Percentiles rank a stretch among this genome's conserved stretches.
These are phyloP conservation scores for Saccharomyces pastorianus DNA, from an alignment of 1,139 yeast species.

Conservation along the genomic window DNA sequence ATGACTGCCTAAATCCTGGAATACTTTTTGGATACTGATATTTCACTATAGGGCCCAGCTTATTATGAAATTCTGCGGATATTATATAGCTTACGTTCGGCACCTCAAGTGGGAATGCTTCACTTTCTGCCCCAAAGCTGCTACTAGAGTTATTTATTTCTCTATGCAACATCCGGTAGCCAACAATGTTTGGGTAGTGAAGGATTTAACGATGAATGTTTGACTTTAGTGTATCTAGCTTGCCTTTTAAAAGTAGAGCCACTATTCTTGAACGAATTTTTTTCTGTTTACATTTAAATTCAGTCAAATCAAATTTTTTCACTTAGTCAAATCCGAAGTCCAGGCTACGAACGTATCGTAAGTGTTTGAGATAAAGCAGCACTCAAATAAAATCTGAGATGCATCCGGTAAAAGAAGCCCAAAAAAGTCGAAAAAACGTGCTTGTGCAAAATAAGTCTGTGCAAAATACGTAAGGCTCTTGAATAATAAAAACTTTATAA, in stretches of 20 bases:
- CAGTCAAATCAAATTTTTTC: not conserved
- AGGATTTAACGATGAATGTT: not conserved
- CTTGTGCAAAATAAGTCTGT: too few species aligned
- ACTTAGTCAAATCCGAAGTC: not conserved
- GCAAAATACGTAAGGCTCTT: not conserved
- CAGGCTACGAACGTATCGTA: too few species aligned
- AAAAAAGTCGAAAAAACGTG: too few species aligned
- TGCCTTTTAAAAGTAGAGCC: not conserved
- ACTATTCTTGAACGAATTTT: not conserved
- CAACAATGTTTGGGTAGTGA: not conserved
- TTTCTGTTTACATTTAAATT: not conserved
- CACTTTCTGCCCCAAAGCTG: not conserved
- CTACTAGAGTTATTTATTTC: not conserved
- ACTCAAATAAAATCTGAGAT: not conserved
- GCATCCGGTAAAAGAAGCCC: too few species aligned
- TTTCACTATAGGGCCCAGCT: slow-evolving; percentile 23
- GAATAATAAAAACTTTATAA: not conserved
- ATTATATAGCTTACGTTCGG: slow-evolving; percentile 20
- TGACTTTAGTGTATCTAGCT: not conserved
- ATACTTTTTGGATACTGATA: slow-evolving; percentile 23
- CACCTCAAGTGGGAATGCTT: not conserved
- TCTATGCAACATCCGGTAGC: not conserved
- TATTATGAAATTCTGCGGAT: slow-evolving; percentile 30
- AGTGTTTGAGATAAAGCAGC: too few species aligned
- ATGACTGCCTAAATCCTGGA: slow-evolving; percentile 17